Evolutionary conservation across 2,329 filamentous ascomycete species (phyloP).

Genomic region (Tricladium varicosporioides): DNA sequence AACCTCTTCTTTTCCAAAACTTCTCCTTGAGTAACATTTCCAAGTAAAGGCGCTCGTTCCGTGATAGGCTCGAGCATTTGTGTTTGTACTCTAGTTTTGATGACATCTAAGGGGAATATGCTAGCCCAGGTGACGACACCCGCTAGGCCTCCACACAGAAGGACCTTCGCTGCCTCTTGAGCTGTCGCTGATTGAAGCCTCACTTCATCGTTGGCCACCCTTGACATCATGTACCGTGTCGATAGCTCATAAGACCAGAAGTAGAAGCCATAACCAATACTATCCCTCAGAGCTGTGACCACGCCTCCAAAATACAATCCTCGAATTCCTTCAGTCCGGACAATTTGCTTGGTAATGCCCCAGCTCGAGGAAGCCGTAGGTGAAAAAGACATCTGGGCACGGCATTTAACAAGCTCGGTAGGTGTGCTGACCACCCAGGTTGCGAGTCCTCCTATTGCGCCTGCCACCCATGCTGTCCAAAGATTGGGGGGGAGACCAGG

Average conservation of each 20-base stretch:
- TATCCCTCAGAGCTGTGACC: constrained; percentile 80
- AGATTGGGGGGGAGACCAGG: constrained; percentile 46
- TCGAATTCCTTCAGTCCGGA: constrained; percentile 55
- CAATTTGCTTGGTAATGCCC: constrained; percentile 61
- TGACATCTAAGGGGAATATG: constrained; percentile 86
- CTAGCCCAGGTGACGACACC: constrained; percentile 87
- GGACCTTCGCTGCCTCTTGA: constrained; percentile 57
- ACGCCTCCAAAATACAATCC: constrained; percentile 80
- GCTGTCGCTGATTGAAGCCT: constrained; percentile 34
- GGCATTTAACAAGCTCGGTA: constrained; percentile 88
- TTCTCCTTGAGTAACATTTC: constrained; percentile 21
- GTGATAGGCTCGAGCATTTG: constrained; percentile 45
- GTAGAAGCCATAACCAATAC: constrained; percentile 95
- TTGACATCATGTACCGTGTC: constrained; percentile 53
- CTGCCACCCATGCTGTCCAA: constrained; percentile 73
- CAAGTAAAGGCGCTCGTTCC: constrained; percentile 35
- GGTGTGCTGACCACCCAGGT: constrained; percentile 85
- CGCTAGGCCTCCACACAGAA: constrained; percentile 84
- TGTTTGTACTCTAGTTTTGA: constrained; percentile 90
- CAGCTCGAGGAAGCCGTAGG: constrained; percentile 37
- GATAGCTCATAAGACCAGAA: constrained; percentile 89
- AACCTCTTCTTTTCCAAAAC: constrained; percentile 30
- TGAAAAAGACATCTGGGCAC: constrained; percentile 65
- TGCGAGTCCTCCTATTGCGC: constrained; percentile 76
- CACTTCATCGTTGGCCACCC: constrained; percentile 10